Evolutionary conservation across 768 basidiomycete genomes (phyloP).

Genomic region (Tricholoma flavovirens): DNA sequence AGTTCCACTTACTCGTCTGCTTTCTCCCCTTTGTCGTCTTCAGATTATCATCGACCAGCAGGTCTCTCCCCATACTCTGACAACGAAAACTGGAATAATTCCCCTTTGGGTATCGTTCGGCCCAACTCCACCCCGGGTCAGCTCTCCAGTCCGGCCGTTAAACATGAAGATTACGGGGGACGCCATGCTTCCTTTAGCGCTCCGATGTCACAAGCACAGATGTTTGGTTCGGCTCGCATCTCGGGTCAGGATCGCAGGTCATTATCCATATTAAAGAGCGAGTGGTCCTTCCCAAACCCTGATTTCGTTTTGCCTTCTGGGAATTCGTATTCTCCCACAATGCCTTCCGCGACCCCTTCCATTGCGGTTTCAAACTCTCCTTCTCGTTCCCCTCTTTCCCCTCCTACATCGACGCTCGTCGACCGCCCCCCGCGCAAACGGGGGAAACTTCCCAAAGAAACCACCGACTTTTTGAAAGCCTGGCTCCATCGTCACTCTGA

Average conservation of each 20-base stretch:
- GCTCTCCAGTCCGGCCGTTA: slow-evolving; percentile 46
- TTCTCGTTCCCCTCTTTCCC: slow-evolving; percentile 47
- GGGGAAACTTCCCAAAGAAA: slow-evolving; percentile 86
- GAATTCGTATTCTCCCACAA: slow-evolving; percentile 38
- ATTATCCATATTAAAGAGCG: slow-evolving; percentile 53
- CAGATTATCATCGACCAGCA: slow-evolving; percentile 41
- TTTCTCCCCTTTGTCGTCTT: slow-evolving; percentile 36
- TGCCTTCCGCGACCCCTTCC: slow-evolving; percentile 39
- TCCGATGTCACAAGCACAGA: slow-evolving; percentile 51
- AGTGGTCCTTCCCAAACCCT: slow-evolving; percentile 63
- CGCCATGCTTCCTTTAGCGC: slow-evolving; percentile 66
- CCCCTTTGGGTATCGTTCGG: slow-evolving; percentile 56
- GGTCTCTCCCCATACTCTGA: slow-evolving; percentile 43
- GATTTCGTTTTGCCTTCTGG: slow-evolving; percentile 50
- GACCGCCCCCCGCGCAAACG: slow-evolving; percentile 78
- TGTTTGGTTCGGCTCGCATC: slow-evolving; percentile 68
- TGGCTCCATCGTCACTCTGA: slow-evolving; percentile 87
- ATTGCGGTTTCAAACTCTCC: slow-evolving; percentile 41
- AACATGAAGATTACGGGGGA: slow-evolving; percentile 61
- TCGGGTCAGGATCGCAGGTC: slow-evolving; percentile 65
- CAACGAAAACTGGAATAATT: slow-evolving; percentile 48
- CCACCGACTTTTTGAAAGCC: slow-evolving; percentile 82
- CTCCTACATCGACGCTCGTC: slow-evolving; percentile 53
- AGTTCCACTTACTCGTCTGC: slow-evolving; percentile 44
- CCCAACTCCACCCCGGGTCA: slow-evolving; percentile 65